phyloP scores from a whole-genome alignment of 176 grass and related monocot species.

The Oryza meyeriana region DNA sequence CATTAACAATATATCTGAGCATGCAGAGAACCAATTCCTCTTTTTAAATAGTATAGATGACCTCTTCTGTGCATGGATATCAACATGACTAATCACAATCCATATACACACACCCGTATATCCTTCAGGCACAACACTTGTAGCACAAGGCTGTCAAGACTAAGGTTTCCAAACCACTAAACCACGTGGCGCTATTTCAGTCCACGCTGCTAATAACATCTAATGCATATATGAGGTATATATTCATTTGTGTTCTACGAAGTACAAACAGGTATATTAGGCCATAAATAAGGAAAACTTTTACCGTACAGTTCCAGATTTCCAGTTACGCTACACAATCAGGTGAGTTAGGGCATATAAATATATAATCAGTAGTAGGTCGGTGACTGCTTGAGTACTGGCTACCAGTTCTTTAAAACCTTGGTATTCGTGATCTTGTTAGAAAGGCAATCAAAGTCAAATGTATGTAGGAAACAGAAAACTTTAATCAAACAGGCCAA shows the following conservation, averaged over 20 bases:
- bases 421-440: neutral
- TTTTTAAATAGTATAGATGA: neutral
- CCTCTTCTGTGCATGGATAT: neutral
- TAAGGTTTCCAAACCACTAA: neutral
- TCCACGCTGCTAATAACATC: neutral
- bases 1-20: neutral
- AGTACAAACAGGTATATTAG: neutral
- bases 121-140: neutral
- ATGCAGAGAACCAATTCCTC: neutral
- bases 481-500: neutral
- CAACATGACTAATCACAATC: neutral
- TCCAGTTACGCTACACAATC: neutral
- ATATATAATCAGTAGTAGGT: neutral
- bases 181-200: neutral
- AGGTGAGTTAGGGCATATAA: neutral
- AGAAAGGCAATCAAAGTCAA: neutral
- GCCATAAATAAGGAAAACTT: neutral
- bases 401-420: neutral
- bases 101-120: neutral
- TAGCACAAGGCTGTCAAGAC: neutral
- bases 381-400: neutral
- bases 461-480: neutral
- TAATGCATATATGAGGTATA: neutral
- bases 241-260: neutral
- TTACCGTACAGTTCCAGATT: neutral